Percentiles rank a stretch among this genome's conserved stretches.
These are phyloP conservation scores for Quercus rubra DNA, from an alignment of 306 rosid species.

Conservation along the genomic window DNA sequence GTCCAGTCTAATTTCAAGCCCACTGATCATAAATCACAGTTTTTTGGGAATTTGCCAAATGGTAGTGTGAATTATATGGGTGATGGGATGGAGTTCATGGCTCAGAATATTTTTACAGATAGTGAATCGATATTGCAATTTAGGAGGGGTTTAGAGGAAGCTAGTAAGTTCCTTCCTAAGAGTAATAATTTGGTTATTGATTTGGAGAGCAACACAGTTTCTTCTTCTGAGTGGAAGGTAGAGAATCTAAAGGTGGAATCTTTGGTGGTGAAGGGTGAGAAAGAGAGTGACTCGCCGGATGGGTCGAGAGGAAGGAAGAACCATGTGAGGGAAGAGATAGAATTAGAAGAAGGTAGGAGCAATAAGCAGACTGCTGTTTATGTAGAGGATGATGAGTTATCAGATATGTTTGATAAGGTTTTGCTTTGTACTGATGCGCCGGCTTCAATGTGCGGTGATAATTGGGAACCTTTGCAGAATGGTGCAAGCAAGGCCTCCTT, in stretches of 20 bases:
- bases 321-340: slow-evolving; percentile 29
- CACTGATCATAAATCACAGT: background rate
- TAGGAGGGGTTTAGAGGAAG: slow-evolving; percentile 6
- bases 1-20: background rate
- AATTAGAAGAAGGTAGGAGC: slow-evolving; percentile 31
- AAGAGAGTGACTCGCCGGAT: background rate
- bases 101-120: background rate
- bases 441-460: background rate
- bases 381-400: slow-evolving; percentile 25
- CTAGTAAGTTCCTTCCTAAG: background rate
- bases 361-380: slow-evolving; percentile 39
- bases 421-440: slow-evolving; percentile 20
- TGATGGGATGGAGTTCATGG: background rate
- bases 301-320: slow-evolving; percentile 27
- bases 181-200: too few relatives aligned
- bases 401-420: slow-evolving; percentile 37
- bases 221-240: too few relatives aligned
- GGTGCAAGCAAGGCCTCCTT: background rate
- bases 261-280: background rate
- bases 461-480: slow-evolving; percentile 7
- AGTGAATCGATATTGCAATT: background rate
- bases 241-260: background rate
- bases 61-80: background rate
- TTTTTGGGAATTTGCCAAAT: background rate
- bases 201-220: too few relatives aligned